Percentiles rank a stretch among this genome's conserved stretches.
Evolutionary conservation across 805 yeast genomes (phyloP).

Genomic region (Yamadazyma paraphyllophila): DNA sequence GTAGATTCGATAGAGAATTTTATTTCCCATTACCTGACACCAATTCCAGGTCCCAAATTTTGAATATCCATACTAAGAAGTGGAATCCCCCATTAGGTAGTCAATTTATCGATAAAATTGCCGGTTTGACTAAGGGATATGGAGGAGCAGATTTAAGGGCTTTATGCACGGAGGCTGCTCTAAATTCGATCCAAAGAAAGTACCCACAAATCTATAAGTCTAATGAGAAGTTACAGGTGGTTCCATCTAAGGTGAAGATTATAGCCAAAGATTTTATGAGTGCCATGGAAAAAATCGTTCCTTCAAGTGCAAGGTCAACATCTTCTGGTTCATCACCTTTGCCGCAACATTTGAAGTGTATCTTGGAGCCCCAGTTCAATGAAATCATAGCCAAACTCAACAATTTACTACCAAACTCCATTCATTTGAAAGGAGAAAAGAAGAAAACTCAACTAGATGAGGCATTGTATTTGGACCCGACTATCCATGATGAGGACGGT

Average conservation of each 20-base stretch:
- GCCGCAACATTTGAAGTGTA: slow-evolving; percentile 67
- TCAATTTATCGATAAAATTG: slow-evolving; percentile 61
- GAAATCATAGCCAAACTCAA: slow-evolving; percentile 49
- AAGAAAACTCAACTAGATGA: slow-evolving; percentile 59
- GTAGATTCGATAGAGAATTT: slow-evolving; percentile 94
- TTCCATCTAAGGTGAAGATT: slow-evolving; percentile 70
- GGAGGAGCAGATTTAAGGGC: slow-evolving; percentile 98
- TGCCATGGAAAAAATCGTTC: slow-evolving; percentile 83
- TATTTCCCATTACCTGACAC: slow-evolving; percentile 91
- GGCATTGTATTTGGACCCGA: slow-evolving; percentile 60
- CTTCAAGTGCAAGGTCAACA: slow-evolving; percentile 87
- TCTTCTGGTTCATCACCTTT: slow-evolving; percentile 72
- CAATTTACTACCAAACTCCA: slow-evolving; percentile 55
- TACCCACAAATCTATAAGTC: slow-evolving; percentile 90
- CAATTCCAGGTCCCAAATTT: slow-evolving; percentile 72
- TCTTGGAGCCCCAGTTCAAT: slow-evolving; percentile 53
- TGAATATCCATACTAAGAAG: slow-evolving; percentile 80
- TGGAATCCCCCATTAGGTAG: slow-evolving; percentile 77
- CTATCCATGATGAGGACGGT: slow-evolving; percentile 55
- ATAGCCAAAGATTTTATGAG: slow-evolving; percentile 80
- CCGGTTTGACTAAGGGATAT: slow-evolving; percentile 85
- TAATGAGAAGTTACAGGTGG: slow-evolving; percentile 67
- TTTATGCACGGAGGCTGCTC: slow-evolving; percentile 91
- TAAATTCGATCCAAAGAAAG: slow-evolving; percentile 84
- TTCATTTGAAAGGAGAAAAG: slow-evolving; percentile 40